A percentile compares a stretch with the other conserved stretches of the same genome.
phyloP scores from a whole-genome alignment of 202 grass and related monocot genomes.

The Panicum virgatum region DNA sequence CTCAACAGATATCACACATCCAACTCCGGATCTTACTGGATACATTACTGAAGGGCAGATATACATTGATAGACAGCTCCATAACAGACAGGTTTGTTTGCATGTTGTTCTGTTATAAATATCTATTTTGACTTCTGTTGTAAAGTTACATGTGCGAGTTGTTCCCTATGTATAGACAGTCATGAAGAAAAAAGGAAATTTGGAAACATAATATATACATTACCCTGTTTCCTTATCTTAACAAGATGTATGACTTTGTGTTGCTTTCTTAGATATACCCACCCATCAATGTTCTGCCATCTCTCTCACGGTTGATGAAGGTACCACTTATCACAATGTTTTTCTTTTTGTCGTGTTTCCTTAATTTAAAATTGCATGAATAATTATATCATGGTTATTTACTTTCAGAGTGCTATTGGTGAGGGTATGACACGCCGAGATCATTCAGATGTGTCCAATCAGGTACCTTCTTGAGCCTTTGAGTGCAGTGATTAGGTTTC shows the following conservation, averaged over 20 bases:
- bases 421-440: slow-evolving; percentile 70
- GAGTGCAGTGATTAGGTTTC: background rate
- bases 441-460: slow-evolving; percentile 73
- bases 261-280: slow-evolving; percentile 61
- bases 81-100: slow-evolving; percentile 57
- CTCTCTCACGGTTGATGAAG: slow-evolving; percentile 72
- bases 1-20: slow-evolving; percentile 72
- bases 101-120: background rate
- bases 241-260: background rate
- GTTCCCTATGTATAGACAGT: slow-evolving; percentile 1
- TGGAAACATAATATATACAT: background rate
- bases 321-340: slow-evolving; percentile 30
- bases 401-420: slow-evolving; percentile 65
- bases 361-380: background rate
- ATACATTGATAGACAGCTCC: slow-evolving; percentile 69
- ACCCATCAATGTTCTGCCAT: slow-evolving; percentile 73
- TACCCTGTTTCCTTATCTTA: background rate
- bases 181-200: background rate
- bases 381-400: background rate
- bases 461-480: slow-evolving; percentile 39
- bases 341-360: slow-evolving; percentile 4
- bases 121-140: background rate
- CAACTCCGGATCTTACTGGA: slow-evolving; percentile 75
- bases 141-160: background rate
- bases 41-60: slow-evolving; percentile 80